These are phyloP conservation scores for Rhododendron simsii DNA, from an alignment of 148 eudicot species.

Conservation along the genomic window DNA sequence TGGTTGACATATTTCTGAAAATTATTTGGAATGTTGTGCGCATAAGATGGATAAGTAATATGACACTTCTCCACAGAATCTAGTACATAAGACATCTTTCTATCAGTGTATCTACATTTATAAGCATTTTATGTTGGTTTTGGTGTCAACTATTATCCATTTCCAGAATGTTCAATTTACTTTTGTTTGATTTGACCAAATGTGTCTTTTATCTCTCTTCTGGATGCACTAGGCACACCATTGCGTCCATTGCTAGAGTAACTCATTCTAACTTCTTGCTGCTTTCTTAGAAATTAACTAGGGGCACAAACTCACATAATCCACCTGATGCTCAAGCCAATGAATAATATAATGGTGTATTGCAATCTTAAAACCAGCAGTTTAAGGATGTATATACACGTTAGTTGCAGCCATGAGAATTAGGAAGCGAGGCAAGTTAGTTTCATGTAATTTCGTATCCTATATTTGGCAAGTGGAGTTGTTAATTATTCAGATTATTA, in stretches of 20 bases:
- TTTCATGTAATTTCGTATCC: too few relatives aligned
- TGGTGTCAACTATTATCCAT: background rate
- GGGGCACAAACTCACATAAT: background rate
- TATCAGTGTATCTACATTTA: background rate
- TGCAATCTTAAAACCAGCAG: background rate
- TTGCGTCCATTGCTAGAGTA: background rate
- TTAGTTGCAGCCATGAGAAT: too few relatives aligned
- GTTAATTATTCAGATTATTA: too few relatives aligned
- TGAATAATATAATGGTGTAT: background rate
- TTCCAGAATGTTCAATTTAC: background rate
- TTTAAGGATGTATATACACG: background rate
- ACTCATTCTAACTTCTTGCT: background rate
- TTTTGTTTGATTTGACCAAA: background rate
- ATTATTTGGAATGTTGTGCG: too few relatives aligned
- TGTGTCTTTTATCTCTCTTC: background rate
- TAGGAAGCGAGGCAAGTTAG: too few relatives aligned
- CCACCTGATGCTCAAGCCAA: background rate
- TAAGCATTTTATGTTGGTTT: background rate
- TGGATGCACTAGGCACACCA: background rate
- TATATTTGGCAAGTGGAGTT: too few relatives aligned
- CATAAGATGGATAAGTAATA: too few relatives aligned
- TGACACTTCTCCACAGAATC: too few relatives aligned
- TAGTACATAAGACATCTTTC: background rate
- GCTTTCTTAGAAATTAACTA: background rate
- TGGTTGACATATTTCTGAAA: too few relatives aligned